phyloP scores from a whole-genome alignment of 164 flowering plant genomes.

The Akebia trifoliata region DNA sequence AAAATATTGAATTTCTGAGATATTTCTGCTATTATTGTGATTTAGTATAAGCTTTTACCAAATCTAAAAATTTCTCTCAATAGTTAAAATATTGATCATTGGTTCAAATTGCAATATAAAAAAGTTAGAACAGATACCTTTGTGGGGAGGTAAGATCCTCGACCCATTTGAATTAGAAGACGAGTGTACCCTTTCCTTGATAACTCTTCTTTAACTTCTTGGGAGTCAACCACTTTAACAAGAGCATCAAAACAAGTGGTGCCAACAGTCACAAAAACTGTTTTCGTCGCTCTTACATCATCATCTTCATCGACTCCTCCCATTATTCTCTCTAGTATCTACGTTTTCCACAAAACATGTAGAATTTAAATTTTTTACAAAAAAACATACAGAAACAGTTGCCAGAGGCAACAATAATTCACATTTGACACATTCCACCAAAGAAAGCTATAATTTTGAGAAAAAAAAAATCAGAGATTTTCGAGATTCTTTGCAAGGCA shows the following conservation, averaged over 20 bases:
- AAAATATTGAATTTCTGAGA: no score
- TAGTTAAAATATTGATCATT: background rate
- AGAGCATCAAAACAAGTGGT: constrained; percentile 77
- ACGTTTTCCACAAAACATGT: no score
- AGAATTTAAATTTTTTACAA: no score
- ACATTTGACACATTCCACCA: no score
- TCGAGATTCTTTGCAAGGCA: no score
- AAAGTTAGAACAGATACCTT: constrained; percentile 34
- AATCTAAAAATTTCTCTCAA: background rate
- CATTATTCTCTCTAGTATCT: constrained; percentile 1
- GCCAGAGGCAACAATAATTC: no score
- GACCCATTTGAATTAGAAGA: constrained; percentile 80
- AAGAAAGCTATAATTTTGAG: no score
- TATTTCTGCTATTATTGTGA: no score
- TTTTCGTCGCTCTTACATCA: constrained; percentile 14
- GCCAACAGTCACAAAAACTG: constrained; percentile 82
- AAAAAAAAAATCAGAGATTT: no score
- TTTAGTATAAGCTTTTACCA: no score
- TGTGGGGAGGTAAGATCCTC: constrained; percentile 60
- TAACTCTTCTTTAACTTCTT: constrained; percentile 50
- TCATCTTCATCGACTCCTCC: constrained; percentile 1
- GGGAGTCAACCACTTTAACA: constrained; percentile 55
- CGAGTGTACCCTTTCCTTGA: constrained; percentile 56
- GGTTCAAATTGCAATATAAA: background rate
- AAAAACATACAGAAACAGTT: no score